These are phyloP conservation scores for Polyplosphaeria fusca DNA, from an alignment of 495 filamentous ascomycete genomes.

Conservation along the genomic window DNA sequence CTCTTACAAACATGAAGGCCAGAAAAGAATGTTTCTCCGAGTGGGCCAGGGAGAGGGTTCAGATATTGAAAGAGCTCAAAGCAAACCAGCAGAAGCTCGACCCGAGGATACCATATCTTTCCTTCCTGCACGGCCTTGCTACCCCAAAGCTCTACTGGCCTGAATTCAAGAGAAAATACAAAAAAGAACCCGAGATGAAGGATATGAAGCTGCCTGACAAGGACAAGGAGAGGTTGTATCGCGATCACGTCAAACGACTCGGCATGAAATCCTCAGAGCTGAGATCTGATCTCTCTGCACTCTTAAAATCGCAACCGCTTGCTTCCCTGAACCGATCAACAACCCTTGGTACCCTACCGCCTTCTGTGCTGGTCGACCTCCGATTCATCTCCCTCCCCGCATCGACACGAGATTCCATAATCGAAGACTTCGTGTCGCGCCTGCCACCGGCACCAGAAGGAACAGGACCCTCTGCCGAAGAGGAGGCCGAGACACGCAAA, in stretches of 20 bases:
- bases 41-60: slow-evolving; percentile 75
- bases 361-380: slow-evolving; percentile 67
- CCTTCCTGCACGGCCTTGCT: slow-evolving; percentile 74
- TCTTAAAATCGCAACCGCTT: slow-evolving; percentile 68
- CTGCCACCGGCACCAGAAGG: slow-evolving; percentile 63
- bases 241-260: slow-evolving; percentile 76
- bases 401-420: slow-evolving; percentile 64
- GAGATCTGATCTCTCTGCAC: slow-evolving; percentile 73
- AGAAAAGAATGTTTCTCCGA: slow-evolving; percentile 77
- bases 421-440: slow-evolving; percentile 72
- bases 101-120: slow-evolving; percentile 78
- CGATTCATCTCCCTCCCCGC: slow-evolving; percentile 77
- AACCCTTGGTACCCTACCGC: slow-evolving; percentile 61
- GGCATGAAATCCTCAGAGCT: slow-evolving; percentile 71
- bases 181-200: slow-evolving; percentile 76
- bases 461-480: slow-evolving; percentile 49
- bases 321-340: slow-evolving; percentile 64
- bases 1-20: slow-evolving; percentile 72
- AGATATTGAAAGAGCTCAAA: slow-evolving; percentile 64
- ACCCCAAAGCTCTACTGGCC: slow-evolving; percentile 93
- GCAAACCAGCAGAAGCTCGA: slow-evolving; percentile 78
- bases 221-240: slow-evolving; percentile 86
- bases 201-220: slow-evolving; percentile 74
- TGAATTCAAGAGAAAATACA: slow-evolving; percentile 89
- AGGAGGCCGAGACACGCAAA: slow-evolving; percentile 56